These are phyloP conservation scores for Colletotrichum costaricense DNA, from an alignment of 2,329 filamentous ascomycete genomes.

Conservation along the genomic window DNA sequence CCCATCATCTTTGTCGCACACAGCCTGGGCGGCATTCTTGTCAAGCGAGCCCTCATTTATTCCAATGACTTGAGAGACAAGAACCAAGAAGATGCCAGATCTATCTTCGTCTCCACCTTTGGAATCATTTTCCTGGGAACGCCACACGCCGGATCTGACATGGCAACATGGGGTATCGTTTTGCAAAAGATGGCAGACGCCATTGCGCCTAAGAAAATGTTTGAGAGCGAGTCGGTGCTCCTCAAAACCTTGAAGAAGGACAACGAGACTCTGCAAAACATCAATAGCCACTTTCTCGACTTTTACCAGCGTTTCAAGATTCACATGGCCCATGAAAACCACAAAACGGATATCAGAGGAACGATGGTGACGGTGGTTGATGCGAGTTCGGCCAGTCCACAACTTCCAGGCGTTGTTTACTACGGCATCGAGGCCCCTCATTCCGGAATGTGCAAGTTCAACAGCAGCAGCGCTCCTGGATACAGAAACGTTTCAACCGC, in stretches of 20 bases:
- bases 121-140: slow-evolving; percentile 83
- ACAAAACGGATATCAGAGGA: slow-evolving; percentile 75
- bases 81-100: slow-evolving; percentile 72
- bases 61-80: slow-evolving; percentile 70
- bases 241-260: slow-evolving; percentile 78
- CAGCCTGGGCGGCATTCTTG: slow-evolving; percentile 78
- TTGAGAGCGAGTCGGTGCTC: slow-evolving; percentile 75
- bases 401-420: slow-evolving; percentile 75
- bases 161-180: slow-evolving; percentile 75
- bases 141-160: slow-evolving; percentile 76
- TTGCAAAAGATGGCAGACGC: slow-evolving; percentile 76
- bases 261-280: slow-evolving; percentile 79
- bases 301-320: slow-evolving; percentile 78
- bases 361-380: slow-evolving; percentile 75
- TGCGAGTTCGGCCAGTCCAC: slow-evolving; percentile 75
- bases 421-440: slow-evolving; percentile 83
- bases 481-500: slow-evolving; percentile 65
- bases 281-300: slow-evolving; percentile 79
- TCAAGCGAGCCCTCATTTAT: slow-evolving; percentile 77
- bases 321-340: slow-evolving; percentile 81
- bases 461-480: slow-evolving; percentile 71
- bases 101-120: slow-evolving; percentile 80
- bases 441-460: slow-evolving; percentile 79
- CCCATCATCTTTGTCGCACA: slow-evolving; percentile 84
- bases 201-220: slow-evolving; percentile 72